Evolutionary conservation across 371 early-diverging fungal species (phyloP).

Genomic region (Apophysomyces trapeziformis): DNA sequence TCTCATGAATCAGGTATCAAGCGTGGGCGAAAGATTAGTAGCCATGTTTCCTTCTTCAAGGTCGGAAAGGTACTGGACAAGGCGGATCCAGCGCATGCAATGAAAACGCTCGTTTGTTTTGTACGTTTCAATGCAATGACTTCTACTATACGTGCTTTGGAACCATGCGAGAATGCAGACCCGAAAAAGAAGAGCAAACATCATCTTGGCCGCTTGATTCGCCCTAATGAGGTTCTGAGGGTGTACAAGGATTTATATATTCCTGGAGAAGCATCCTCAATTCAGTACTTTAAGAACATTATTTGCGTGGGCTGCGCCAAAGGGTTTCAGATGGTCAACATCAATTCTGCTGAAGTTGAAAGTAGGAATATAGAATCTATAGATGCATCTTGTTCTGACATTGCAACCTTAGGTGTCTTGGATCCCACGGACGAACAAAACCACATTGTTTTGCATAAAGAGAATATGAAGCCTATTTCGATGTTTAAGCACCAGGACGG

Average conservation of each 20-base stretch:
- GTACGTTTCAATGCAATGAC: slow-evolving; percentile 68
- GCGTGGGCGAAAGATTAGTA: slow-evolving; percentile 66
- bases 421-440: slow-evolving; percentile 35
- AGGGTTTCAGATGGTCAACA: slow-evolving; percentile 91
- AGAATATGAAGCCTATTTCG: slow-evolving; percentile 66
- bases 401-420: slow-evolving; percentile 28
- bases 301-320: slow-evolving; percentile 90
- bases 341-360: slow-evolving; percentile 69
- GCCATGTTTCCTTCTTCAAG: slow-evolving; percentile 85
- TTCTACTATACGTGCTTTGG: slow-evolving; percentile 75
- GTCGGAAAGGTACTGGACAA: slow-evolving; percentile 73
- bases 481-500: slow-evolving; percentile 76
- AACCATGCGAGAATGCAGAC: slow-evolving; percentile 58
- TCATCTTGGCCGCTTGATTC: slow-evolving; percentile 42
- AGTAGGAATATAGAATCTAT: slow-evolving; percentile 18
- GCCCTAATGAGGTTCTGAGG: slow-evolving; percentile 56
- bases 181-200: slow-evolving; percentile 59
- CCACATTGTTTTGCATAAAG: slow-evolving; percentile 24
- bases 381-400: not conserved
- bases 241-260: slow-evolving; percentile 87
- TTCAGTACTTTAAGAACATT: slow-evolving; percentile 81
- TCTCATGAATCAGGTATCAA: slow-evolving; percentile 38
- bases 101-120: slow-evolving; percentile 61
- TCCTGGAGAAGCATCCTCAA: slow-evolving; percentile 79
- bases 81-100: slow-evolving; percentile 29